Evolutionary conservation across 305 asterid genomes (phyloP).

Genomic region (Fraxinus baroniana): DNA sequence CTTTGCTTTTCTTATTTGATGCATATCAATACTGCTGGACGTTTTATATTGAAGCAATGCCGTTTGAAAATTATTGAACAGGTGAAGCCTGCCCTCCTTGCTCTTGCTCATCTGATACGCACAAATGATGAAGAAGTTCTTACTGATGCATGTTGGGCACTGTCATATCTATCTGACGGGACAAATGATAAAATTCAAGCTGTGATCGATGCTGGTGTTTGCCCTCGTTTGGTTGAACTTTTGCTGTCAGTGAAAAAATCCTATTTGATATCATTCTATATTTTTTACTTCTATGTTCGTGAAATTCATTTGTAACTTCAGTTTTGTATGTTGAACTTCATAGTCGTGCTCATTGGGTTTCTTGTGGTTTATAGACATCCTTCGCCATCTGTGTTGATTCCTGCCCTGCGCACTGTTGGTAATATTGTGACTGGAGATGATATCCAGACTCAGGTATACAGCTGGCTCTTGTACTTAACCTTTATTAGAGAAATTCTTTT

Average conservation of each 20-base stretch:
- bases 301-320: not conserved
- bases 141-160: conserved; percentile 64
- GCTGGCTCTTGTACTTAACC: not conserved
- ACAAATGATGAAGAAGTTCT: conserved; percentile 55
- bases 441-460: conserved; percentile 51
- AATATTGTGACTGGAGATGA: conserved; percentile 62
- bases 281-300: not conserved
- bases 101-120: conserved; percentile 49
- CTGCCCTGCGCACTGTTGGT: conserved; percentile 55
- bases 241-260: conserved; percentile 36
- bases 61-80: conserved; percentile 27
- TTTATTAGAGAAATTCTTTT: not conserved
- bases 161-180: conserved; percentile 54
- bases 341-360: not conserved
- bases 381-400: conserved; percentile 55
- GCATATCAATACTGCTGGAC: no score
- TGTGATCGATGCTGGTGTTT: conserved; percentile 54
- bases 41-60: not conserved
- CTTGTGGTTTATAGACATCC: conserved; percentile 37
- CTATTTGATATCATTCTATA: not conserved
- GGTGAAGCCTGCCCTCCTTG: conserved; percentile 55
- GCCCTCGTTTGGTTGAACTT: conserved; percentile 55
- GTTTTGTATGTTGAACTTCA: not conserved
- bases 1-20: no score
- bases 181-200: conserved; percentile 54